Evolutionary conservation across 495 filamentous ascomycete species (phyloP).

Genomic region (Neurospora sp.): DNA sequence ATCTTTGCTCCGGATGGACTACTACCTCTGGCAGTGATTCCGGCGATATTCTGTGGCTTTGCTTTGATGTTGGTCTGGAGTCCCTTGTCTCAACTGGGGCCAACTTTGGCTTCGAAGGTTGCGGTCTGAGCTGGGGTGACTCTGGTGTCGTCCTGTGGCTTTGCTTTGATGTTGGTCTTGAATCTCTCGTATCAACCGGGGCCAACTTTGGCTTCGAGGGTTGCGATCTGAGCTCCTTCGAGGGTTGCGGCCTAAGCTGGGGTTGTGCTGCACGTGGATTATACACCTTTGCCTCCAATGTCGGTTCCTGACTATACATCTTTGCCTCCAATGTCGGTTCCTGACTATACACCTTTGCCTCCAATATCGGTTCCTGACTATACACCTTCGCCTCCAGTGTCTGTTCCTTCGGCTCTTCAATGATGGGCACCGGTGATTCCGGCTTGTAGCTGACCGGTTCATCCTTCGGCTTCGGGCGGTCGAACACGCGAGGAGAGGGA

Average conservation of each 20-base stretch:
- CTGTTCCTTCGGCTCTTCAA: slow-evolving; percentile 1
- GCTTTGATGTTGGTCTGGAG: background rate
- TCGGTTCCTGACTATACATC: background rate
- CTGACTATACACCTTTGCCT: background rate
- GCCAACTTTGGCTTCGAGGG: slow-evolving; percentile 15
- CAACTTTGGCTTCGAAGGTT: slow-evolving; percentile 13
- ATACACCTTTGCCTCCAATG: background rate
- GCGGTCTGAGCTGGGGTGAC: background rate
- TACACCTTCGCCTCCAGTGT: slow-evolving; percentile 1
- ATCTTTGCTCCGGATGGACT: slow-evolving; percentile 22
- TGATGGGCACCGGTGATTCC: background rate
- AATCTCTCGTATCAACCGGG: slow-evolving; percentile 13
- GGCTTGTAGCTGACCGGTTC: background rate
- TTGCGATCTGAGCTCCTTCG: slow-evolving; percentile 2
- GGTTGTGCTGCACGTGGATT: background rate
- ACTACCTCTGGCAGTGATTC: slow-evolving; percentile 14
- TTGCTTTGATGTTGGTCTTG: background rate
- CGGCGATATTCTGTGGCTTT: background rate
- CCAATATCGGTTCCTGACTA: background rate
- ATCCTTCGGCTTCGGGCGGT: background rate
- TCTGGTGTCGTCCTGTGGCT: background rate
- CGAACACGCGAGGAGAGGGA: slow-evolving; percentile 30
- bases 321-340: slow-evolving; percentile 1
- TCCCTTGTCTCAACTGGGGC: slow-evolving; percentile 16
- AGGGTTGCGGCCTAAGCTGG: background rate